Evolutionary conservation across 352 stramenopile genomes (phyloP).

Genomic region (Phytophthora sp.): DNA sequence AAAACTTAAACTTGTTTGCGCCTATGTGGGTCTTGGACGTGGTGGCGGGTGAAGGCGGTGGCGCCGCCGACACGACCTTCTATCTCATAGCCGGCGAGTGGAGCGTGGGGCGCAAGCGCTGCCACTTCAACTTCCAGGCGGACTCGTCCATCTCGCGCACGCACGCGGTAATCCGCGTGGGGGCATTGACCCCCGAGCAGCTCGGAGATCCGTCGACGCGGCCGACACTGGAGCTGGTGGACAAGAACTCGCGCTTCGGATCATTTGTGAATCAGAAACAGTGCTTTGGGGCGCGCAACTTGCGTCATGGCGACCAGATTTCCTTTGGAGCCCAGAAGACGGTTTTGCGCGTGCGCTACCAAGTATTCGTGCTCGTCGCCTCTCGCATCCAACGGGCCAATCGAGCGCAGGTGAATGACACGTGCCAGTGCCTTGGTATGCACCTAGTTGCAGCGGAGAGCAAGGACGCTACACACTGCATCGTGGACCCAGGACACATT

Average conservation of each 20-base stretch:
- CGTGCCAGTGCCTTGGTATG: constrained; percentile 84
- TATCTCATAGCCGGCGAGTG: constrained; percentile 86
- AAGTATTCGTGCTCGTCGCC: constrained; percentile 79
- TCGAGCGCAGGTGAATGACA: constrained; percentile 68
- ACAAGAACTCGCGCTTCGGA: constrained; percentile 86
- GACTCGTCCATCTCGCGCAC: constrained; percentile 85
- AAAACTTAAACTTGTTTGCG: too few species aligned
- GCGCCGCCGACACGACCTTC: constrained; percentile 63
- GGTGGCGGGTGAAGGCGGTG: constrained; percentile 44
- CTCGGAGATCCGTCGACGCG: constrained; percentile 60
- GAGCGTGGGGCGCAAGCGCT: constrained; percentile 84
- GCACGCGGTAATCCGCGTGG: constrained; percentile 79
- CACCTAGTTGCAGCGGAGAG: constrained; percentile 66
- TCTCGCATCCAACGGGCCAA: constrained; percentile 73
- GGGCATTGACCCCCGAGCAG: constrained; percentile 62
- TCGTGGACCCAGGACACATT: constrained; percentile 84
- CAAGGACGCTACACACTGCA: constrained; percentile 81
- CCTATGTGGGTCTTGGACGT: constrained; percentile 84
- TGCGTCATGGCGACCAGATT: constrained; percentile 76
- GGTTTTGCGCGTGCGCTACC: constrained; percentile 81
- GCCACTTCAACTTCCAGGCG: constrained; percentile 84
- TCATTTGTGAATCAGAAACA: constrained; percentile 88
- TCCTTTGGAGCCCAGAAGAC: constrained; percentile 87
- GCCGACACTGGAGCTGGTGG: constrained; percentile 73
- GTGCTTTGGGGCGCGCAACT: constrained; percentile 47